phyloP scores from a whole-genome alignment of 495 filamentous ascomycete genomes.

The Daldinia childiae region DNA sequence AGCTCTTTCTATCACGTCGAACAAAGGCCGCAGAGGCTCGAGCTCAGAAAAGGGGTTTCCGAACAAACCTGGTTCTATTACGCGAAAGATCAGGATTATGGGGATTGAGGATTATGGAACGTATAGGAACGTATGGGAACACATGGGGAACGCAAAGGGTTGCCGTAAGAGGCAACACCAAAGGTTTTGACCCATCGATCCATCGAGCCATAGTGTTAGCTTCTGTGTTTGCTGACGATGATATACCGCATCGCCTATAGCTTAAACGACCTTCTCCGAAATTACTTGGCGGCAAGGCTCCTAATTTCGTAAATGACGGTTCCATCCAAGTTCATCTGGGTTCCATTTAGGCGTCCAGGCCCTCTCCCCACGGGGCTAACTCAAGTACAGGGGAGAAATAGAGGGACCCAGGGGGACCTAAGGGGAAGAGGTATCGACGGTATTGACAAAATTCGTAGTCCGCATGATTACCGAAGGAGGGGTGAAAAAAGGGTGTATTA shows the following conservation, averaged over 20 bases:
- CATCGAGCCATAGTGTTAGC: slow-evolving; percentile 19
- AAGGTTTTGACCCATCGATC: slow-evolving; percentile 16
- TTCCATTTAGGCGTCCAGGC: slow-evolving; percentile 37
- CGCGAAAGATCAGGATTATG: slow-evolving; percentile 31
- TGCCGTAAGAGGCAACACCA: slow-evolving; percentile 40
- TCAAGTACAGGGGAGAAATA: slow-evolving; percentile 9
- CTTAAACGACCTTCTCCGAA: slow-evolving; percentile 15
- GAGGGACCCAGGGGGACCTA: not conserved
- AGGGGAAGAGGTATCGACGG: not conserved
- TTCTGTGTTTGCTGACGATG: slow-evolving; percentile 15
- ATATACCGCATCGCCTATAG: slow-evolving; percentile 26
- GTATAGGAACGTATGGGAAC: not conserved
- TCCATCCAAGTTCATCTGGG: not conserved
- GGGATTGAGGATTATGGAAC: slow-evolving; percentile 11
- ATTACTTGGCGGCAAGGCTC: slow-evolving; percentile 35
- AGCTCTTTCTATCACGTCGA: slow-evolving; percentile 24
- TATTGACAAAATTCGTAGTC: slow-evolving; percentile 23
- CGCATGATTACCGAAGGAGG: slow-evolving; percentile 41
- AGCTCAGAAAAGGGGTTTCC: slow-evolving; percentile 3
- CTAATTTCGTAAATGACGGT: slow-evolving; percentile 22
- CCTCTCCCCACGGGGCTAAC: slow-evolving; percentile 32
- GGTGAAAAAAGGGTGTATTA: slow-evolving; percentile 26
- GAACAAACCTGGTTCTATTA: slow-evolving; percentile 30
- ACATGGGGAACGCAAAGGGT: slow-evolving; percentile 15
- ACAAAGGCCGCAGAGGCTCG: slow-evolving; percentile 16